Evolutionary conservation across 2,329 filamentous ascomycete genomes (phyloP), one percentile per base, ranked within the genome.

Genomic region (Teratosphaeria pseudoeucalypti): DNA sequence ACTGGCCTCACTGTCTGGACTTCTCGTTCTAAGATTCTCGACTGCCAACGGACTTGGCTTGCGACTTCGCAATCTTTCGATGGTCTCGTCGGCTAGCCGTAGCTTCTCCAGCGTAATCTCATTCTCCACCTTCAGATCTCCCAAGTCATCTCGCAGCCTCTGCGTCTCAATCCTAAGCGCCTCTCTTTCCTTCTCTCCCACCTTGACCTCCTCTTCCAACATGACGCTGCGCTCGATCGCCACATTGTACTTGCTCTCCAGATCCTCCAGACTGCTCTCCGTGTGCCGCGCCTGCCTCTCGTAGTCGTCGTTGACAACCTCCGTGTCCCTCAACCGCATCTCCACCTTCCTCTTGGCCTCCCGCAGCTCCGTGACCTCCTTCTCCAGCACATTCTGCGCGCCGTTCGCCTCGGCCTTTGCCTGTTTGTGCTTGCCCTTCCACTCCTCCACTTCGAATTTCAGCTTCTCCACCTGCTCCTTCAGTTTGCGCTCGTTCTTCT

Each of bases 381-480:
- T 97, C 75, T 99, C 92, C 57, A 99, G 82, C 3, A 81, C 79
- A 70, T 87, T 92, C 71, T 97, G 94, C 58, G 89, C 91, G 57
- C 84, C 78, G 72, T 88, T 92, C 52, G 90, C 88, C 76, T 99
- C 94, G 52, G 83, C 78, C 74, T 97, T 97, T 64, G 92, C 88
- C 73, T 97, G 91, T 74, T 91, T 96, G 81, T 95, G 95, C 81
- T 97, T 99, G 66, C 88, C 91, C 86, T 97, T 97, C 94, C 94
- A 99, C 76, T 99, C 94, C 60, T 97, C 91, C 0, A 94, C 92
- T 74, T 97, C 92, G 71, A 90, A 99, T 56, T 82, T 85, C 63
- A 95, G 75, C 43, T 81, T 82, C 74, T 97, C 92, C 0, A 90
- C 88, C 78, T 92, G 95, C 74, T 95, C 88, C 73, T 92, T 87